Percentiles rank a stretch among this genome's conserved stretches.
Conservation (phyloP, 2,329 filamentous ascomycete species). For the Aspergillus brasiliensis region DNA sequence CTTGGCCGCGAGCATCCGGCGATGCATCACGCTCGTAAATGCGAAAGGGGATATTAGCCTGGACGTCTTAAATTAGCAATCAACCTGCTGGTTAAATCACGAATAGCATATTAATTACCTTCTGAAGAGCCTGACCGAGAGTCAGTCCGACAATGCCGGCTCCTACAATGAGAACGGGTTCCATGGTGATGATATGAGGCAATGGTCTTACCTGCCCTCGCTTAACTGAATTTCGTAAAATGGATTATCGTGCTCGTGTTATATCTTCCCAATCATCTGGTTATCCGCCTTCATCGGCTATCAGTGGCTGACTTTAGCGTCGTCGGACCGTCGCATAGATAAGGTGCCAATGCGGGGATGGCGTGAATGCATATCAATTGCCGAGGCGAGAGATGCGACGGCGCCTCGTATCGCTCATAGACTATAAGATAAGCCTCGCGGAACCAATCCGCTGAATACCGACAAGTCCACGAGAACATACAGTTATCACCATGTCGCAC, state of each 20-base stretch:
- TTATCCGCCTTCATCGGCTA: not conserved
- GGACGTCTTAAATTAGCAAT: not conserved
- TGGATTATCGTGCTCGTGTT: no score
- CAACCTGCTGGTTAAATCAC: no score
- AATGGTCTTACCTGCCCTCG: not conserved
- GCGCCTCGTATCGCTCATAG: no score
- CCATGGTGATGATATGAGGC: conserved; percentile 10
- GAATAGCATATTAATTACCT: not conserved
- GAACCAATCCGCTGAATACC: not conserved
- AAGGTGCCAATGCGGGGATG: conserved; percentile 21
- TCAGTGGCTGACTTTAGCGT: not conserved
- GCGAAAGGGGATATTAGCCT: conserved; percentile 32
- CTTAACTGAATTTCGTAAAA: no score
- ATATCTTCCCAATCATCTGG: no score
- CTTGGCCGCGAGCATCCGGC: conserved; percentile 26
- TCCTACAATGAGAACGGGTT: conserved; percentile 30
- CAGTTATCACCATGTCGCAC: conserved; percentile 26
- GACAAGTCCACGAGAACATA: not conserved
- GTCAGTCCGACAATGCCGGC: conserved; percentile 30
- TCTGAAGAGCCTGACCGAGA: conserved; percentile 27
- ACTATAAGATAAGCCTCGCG: not conserved
- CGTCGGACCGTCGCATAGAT: conserved; percentile 30
- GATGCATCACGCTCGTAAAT: conserved; percentile 35
- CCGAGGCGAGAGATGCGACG: not conserved
- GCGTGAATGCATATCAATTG: not conserved